Conservation (phyloP, 495 filamentous ascomycete species). For the Neurospora sp. region DNA sequence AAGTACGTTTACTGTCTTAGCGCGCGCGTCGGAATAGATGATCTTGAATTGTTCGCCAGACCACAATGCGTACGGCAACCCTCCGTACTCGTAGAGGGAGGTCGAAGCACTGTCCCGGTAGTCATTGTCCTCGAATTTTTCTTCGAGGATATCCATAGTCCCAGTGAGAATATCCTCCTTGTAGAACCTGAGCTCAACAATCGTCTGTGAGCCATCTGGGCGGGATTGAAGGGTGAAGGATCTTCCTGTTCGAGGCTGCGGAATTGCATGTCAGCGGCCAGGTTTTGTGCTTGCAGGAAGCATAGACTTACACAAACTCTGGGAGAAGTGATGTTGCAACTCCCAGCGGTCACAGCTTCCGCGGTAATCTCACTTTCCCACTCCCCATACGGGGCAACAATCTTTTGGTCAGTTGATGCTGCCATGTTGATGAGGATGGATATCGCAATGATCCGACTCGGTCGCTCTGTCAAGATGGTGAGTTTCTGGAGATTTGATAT, state of each 20-base stretch:
- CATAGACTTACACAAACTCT: constrained; percentile 15
- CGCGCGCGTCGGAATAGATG: constrained; percentile 31
- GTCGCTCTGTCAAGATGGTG: background rate
- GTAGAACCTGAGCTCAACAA: constrained; percentile 22
- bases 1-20: constrained; percentile 28
- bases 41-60: constrained; percentile 22
- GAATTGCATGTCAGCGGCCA: background rate
- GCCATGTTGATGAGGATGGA: background rate
- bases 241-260: constrained; percentile 16
- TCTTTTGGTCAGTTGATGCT: background rate
- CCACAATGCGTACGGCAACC: constrained; percentile 21
- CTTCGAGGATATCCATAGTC: constrained; percentile 24
- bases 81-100: constrained; percentile 39
- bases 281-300: background rate
- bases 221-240: constrained; percentile 32
- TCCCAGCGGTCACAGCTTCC: constrained; percentile 26
- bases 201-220: constrained; percentile 15
- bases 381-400: constrained; percentile 28
- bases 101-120: constrained; percentile 20
- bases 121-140: no score
- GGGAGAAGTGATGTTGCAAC: constrained; percentile 14
- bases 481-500: background rate
- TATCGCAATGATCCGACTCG: background rate
- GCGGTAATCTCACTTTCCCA: constrained; percentile 36
- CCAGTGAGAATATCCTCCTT: no score